These are phyloP conservation scores for Xylaria sp. DNA, from an alignment of 2,329 filamentous ascomycete species.

Conservation along the genomic window DNA sequence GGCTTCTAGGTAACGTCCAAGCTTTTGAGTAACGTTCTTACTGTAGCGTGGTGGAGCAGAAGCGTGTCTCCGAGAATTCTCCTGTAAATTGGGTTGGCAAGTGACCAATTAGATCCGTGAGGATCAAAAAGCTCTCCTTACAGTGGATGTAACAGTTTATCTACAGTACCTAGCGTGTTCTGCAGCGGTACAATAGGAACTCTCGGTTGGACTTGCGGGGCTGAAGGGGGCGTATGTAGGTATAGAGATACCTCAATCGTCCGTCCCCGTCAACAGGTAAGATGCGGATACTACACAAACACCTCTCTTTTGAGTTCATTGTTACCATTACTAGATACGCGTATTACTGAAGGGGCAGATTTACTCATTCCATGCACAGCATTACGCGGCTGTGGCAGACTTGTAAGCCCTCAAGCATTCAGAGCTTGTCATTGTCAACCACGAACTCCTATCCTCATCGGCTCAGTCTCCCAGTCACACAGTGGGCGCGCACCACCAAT, in stretches of 20 bases:
- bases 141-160: conserved; percentile 6
- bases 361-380: conserved; percentile 4
- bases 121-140: conserved; percentile 13
- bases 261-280: not conserved
- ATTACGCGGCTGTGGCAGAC: not conserved
- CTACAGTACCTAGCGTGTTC: not conserved
- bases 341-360: not conserved
- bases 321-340: not conserved
- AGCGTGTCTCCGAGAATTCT: conserved; percentile 31
- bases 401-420: not conserved
- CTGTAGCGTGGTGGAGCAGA: conserved; percentile 18
- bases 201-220: conserved; percentile 18
- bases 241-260: not conserved
- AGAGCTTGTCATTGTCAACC: not conserved
- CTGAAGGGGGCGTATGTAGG: not conserved
- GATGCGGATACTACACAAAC: not conserved
- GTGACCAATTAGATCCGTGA: conserved; percentile 18
- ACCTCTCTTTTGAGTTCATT: not conserved
- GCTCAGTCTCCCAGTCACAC: not conserved
- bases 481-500: conserved; percentile 6
- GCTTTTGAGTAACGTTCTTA: conserved; percentile 5
- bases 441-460: not conserved
- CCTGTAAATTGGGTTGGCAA: conserved; percentile 18
- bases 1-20: not conserved
- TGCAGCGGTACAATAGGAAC: not conserved